Evolutionary conservation across 2,329 filamentous ascomycete species (phyloP), one percentile per base, ranked within the genome.

Genomic region (Plectosphaerella plurivora): DNA sequence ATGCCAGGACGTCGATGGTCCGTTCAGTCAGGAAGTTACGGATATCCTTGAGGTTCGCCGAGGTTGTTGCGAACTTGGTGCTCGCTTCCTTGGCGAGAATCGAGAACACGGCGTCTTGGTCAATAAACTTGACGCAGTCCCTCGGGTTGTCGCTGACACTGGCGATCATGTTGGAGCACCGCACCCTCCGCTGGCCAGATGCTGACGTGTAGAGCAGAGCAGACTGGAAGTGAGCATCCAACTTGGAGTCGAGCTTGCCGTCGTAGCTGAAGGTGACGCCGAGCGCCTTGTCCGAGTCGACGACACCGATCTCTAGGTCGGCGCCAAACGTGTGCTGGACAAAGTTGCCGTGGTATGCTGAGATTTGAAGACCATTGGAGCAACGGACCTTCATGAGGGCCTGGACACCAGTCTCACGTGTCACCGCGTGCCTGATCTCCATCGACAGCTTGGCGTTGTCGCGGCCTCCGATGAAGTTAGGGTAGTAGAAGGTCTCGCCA

Each of bases 301-400:
- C 85, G 49, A 89, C 83, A 25, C 94, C 94, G 62, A 99, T 89
- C 67, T 99, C 92, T 45, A 99, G 81, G 69, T 99, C 94, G 3
- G 92, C 91, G 11, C 91, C 92, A 64, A 96, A 96, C 0, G 89
- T 94, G 71, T 97, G 91, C 65, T 99, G 94, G 49, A 95, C 82
- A 66, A 97, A 99, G 72, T 96, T 96, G 60, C 94, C 94, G 63
- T 96, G 91, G 65, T 99, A 99, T n/a, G 84, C 83, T 15, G 90
- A 85, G 15, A 99, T 88, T 67, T 99, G 94, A 50, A 99, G 77
- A 16, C 94, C 94, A 62, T 96, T 99, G 16, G 92, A 97, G 73
- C 94, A 99, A 56, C 94, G 88, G 53, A 99, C 93, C 76, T 99
- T 99, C 90, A 99, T 95, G 61, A 99, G 76, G 18, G 91, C 91